Percentiles rank a stretch among this genome's conserved stretches.
phyloP scores from a whole-genome alignment of 768 basidiomycete species.

The Termitomyces sp. region DNA sequence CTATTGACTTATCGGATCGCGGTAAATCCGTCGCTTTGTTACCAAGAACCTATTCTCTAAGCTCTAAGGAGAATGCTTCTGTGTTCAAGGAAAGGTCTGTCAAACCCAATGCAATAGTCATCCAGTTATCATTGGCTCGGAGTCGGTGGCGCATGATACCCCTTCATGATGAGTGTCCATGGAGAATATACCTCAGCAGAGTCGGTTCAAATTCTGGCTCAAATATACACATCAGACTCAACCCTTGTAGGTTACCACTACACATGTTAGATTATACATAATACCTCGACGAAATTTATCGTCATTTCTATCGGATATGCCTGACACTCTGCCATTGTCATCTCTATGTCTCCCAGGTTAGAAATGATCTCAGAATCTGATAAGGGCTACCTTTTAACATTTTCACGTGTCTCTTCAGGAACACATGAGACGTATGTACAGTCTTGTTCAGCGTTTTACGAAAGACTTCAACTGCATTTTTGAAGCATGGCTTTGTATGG shows the following conservation, averaged over 20 bases:
- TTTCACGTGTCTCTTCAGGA: conserved; percentile 25
- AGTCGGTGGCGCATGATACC: conserved; percentile 40
- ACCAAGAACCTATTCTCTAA: background rate
- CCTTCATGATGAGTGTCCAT: conserved; percentile 41
- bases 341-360: conserved; percentile 74
- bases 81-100: conserved; percentile 15
- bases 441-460: background rate
- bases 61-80: background rate
- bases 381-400: background rate
- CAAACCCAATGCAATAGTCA: conserved; percentile 18
- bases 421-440: conserved; percentile 64
- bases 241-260: conserved; percentile 35
- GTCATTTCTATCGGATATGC: conserved; percentile 52
- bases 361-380: conserved; percentile 12
- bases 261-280: conserved; percentile 44
- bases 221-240: background rate
- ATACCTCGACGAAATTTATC: conserved; percentile 54
- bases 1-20: background rate
- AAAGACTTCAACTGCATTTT: background rate
- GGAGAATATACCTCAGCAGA: conserved; percentile 50
- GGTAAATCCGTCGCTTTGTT: background rate
- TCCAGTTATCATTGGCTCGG: conserved; percentile 23
- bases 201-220: conserved; percentile 29
- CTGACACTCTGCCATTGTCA: conserved; percentile 63
- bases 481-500: conserved; percentile 77